Conservation (phyloP, 108 stramenopile species). For the Cyclotella distinguenda region DNA sequence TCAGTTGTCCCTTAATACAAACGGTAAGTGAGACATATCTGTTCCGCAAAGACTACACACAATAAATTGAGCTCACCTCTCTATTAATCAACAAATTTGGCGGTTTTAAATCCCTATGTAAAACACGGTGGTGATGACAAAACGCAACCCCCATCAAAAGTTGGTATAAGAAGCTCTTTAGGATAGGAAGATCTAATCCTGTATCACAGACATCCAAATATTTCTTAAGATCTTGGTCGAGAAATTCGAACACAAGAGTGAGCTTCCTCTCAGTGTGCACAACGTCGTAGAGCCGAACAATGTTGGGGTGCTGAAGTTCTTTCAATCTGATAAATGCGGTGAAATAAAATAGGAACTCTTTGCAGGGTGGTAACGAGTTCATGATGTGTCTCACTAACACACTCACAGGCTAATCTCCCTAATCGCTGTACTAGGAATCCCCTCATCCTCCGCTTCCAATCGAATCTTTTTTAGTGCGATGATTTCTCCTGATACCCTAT, state of each 20-base stretch:
- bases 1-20: conserved; percentile 74
- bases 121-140: conserved; percentile 97
- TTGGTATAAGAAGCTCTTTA: conserved; percentile 97
- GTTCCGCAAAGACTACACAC: no score
- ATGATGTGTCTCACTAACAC: background rate
- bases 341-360: background rate
- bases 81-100: conserved; percentile 97
- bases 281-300: conserved; percentile 97
- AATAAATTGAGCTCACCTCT: conserved; percentile 42
- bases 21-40: background rate
- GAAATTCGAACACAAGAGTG: conserved; percentile 98
- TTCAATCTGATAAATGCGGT: conserved; percentile 52
- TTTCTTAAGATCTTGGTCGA: conserved; percentile 98
- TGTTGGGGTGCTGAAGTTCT: conserved; percentile 94
- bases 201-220: conserved; percentile 95
- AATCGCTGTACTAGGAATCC: conserved; percentile 92
- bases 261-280: conserved; percentile 96
- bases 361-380: background rate
- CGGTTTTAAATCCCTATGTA: conserved; percentile 96
- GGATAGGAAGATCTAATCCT: conserved; percentile 87
- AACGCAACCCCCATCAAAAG: conserved; percentile 96
- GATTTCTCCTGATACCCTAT: conserved; percentile 91
- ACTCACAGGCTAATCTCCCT: conserved; percentile 86
- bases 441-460: conserved; percentile 92
- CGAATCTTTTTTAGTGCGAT: conserved; percentile 95